Evolutionary conservation across 768 basidiomycete species (phyloP).

Genomic region (Collybiopsis luxurians): DNA sequence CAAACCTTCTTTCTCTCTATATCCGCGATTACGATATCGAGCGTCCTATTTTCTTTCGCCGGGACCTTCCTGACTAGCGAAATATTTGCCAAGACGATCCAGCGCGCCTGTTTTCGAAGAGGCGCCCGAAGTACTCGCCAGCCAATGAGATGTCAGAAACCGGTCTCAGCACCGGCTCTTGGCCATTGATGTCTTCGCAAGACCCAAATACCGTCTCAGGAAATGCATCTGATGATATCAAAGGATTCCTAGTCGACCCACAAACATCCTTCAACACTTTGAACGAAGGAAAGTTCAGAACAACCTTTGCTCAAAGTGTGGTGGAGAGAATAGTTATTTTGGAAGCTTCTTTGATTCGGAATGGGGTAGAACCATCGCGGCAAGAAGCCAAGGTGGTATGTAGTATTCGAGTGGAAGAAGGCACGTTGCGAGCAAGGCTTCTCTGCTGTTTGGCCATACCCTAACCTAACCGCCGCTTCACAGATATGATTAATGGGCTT

Average conservation of each 20-base stretch:
- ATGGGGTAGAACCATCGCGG: constrained; percentile 24
- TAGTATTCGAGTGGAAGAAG: constrained; percentile 28
- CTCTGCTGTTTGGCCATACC: neutral
- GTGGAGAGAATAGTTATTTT: constrained; percentile 12
- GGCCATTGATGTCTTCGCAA: neutral
- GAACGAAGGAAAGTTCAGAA: neutral
- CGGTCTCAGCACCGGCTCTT: too few relatives aligned
- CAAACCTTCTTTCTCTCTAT: too few relatives aligned
- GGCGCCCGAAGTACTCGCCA: too few relatives aligned
- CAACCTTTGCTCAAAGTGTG: neutral
- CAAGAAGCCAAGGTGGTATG: constrained; percentile 28
- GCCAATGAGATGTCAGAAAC: too few relatives aligned
- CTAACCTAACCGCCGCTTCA: neutral
- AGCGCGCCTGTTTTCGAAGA: too few relatives aligned
- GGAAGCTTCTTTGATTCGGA: constrained; percentile 23
- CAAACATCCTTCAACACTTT: neutral
- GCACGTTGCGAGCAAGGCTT: constrained; percentile 19
- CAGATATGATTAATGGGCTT: constrained; percentile 30
- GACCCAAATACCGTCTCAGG: constrained; percentile 10
- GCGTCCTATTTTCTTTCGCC: too few relatives aligned
- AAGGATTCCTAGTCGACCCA: constrained; percentile 7
- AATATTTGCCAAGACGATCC: too few relatives aligned
- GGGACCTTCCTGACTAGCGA: too few relatives aligned
- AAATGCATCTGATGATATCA: constrained; percentile 17
- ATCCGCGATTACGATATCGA: too few relatives aligned